Base-by-base conservation (phyloP, 2,329 filamentous ascomycete genomes). In the Hysterium pulicare region DNA sequence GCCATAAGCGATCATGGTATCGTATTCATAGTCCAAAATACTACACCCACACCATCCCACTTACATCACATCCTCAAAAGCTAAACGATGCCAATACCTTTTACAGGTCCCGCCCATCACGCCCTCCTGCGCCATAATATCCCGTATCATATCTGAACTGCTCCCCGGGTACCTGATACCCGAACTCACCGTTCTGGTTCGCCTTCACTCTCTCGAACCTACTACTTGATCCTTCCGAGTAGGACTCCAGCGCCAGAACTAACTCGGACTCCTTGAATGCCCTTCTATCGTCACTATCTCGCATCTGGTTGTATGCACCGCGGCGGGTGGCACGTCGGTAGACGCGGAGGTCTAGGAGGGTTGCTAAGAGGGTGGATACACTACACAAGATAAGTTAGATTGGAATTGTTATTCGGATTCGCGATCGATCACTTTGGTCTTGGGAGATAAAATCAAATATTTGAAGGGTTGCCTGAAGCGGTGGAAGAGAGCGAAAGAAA, bases 291-390 rank as follows among this genome's bases (percentile, higher is more conserved):
- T 69, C 61, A n/a, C 60, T 44, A 52, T 67, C 66, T 13, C 66
- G 62, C 67, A 80, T 70, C 13, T 67, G 68, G 40, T 68, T 62
- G 54, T 81, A 81, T 4, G 60, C 64, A 7, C 77, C 77, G 13
- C 72, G 61, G 21, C 62, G 61, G 13, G 61, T 73, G 43, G 72
- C 63, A 8, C 42, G 40, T 20, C 49, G 42, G 32, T 51, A 67
- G 17, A 77, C 76, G 46, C 70, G 62, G 24, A 77, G 53, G 55
- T 82, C 79, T 33, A 82, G 65, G 7, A 62, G 54, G 28, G 78
- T 55, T 6, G 74, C 69, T 9, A 70, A 61, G 41, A 77, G 57
- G 24, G 75, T 73, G 2, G 72, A 66, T 2, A 73, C 53, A n/a
- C 67, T 70, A 44, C 5, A 7, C 2, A n/a, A n/a, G n/a, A n/a